phyloP scores from a whole-genome alignment of 2,329 filamentous ascomycete species.

The Monascus ruber region DNA sequence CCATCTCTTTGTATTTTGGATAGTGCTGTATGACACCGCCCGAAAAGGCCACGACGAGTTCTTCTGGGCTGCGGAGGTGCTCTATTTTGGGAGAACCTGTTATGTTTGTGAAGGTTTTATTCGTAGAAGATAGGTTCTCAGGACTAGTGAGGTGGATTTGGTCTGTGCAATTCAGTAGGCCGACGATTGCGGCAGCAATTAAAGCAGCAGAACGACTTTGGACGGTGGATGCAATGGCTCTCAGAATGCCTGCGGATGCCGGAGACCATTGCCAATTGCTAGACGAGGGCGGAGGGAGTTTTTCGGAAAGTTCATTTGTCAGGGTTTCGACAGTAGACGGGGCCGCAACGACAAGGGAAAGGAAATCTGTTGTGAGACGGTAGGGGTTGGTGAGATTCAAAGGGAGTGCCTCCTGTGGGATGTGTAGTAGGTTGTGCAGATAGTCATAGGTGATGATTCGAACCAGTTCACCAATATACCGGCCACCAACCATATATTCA shows the following conservation, averaged over 20 bases:
- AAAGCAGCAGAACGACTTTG: constrained; percentile 59
- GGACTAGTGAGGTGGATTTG: constrained; percentile 41
- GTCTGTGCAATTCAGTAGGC: constrained; percentile 52
- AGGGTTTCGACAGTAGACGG: constrained; percentile 35
- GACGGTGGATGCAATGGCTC: constrained; percentile 54
- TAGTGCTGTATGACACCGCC: constrained; percentile 68
- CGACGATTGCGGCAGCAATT: constrained; percentile 57
- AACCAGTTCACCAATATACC: constrained; percentile 62
- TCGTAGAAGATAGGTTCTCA: background rate
- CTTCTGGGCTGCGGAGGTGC: constrained; percentile 33
- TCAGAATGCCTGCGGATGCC: constrained; percentile 47
- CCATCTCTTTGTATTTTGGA: constrained; percentile 56
- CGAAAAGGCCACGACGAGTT: constrained; percentile 64
- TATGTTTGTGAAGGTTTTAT: constrained; percentile 7
- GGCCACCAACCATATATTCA: constrained; percentile 66
- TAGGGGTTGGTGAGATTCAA: constrained; percentile 42
- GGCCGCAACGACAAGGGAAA: constrained; percentile 54
- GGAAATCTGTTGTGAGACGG: constrained; percentile 55
- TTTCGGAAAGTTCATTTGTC: constrained; percentile 35
- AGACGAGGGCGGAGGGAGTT: constrained; percentile 34
- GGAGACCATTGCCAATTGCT: constrained; percentile 49
- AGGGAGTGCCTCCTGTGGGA: constrained; percentile 40
- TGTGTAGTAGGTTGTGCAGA: constrained; percentile 33
- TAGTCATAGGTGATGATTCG: constrained; percentile 56
- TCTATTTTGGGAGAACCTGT: constrained; percentile 2